These are phyloP conservation scores for Talaromyces proteolyticus DNA, from an alignment of 495 filamentous ascomycete species.

Conservation along the genomic window DNA sequence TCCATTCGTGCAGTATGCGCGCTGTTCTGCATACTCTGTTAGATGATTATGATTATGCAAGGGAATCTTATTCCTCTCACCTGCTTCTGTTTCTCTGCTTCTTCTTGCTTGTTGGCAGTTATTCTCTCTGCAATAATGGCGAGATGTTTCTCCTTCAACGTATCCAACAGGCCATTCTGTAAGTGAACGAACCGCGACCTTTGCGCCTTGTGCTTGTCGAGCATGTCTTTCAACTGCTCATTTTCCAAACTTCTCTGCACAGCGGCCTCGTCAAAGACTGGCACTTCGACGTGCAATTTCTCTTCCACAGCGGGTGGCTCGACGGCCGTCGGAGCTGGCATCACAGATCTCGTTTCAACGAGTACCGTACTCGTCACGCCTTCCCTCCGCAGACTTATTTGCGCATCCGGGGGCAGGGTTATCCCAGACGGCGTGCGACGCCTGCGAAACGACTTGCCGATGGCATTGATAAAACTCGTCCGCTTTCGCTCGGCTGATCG, in stretches of 20 bases:
- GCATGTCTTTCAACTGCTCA: slow-evolving; percentile 43
- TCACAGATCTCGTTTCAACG: slow-evolving; percentile 18
- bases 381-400: slow-evolving; percentile 19
- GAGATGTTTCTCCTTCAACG: slow-evolving; percentile 28
- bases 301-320: background rate
- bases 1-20: slow-evolving; percentile 55
- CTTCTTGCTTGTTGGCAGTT: slow-evolving; percentile 24
- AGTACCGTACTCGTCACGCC: slow-evolving; percentile 22
- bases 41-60: slow-evolving; percentile 29
- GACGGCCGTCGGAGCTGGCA: background rate
- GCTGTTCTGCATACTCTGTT: slow-evolving; percentile 23
- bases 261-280: slow-evolving; percentile 29
- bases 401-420: slow-evolving; percentile 23
- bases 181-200: slow-evolving; percentile 53
- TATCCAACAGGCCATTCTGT: slow-evolving; percentile 25
- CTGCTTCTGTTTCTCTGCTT: slow-evolving; percentile 50
- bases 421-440: slow-evolving; percentile 25
- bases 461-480: slow-evolving; percentile 30
- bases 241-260: slow-evolving; percentile 39
- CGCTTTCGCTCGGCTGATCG: slow-evolving; percentile 26
- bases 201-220: slow-evolving; percentile 49
- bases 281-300: slow-evolving; percentile 29
- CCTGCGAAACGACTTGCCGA: slow-evolving; percentile 34
- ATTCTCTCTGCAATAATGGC: slow-evolving; percentile 22
- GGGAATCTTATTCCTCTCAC: slow-evolving; percentile 34